Conservation (phyloP, 805 yeast species). For the Candida ulmi region DNA sequence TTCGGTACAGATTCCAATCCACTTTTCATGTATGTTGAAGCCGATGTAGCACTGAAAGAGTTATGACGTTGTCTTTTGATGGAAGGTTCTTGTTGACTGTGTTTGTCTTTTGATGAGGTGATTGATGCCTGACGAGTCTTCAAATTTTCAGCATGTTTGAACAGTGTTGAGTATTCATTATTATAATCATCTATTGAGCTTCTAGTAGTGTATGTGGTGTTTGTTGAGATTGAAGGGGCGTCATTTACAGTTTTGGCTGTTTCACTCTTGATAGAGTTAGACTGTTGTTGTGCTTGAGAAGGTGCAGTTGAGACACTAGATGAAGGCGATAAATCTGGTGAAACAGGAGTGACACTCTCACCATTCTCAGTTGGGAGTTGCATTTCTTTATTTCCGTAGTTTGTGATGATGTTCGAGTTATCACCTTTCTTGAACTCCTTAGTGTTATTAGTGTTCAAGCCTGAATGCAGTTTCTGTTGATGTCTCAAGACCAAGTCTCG, state of each 20-base stretch:
- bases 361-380: conserved; percentile 26
- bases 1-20: conserved; percentile 1
- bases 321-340: neutral
- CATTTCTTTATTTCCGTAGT: conserved; percentile 33
- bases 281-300: neutral
- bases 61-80: conserved; percentile 33
- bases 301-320: too few species aligned
- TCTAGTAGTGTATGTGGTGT: neutral
- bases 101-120: neutral
- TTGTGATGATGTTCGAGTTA: conserved; percentile 30
- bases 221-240: neutral
- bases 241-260: neutral
- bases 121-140: conserved; percentile 5
- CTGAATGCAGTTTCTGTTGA: conserved; percentile 84
- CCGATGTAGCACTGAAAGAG: conserved; percentile 38
- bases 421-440: conserved; percentile 28
- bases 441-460: conserved; percentile 37
- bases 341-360: neutral
- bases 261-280: neutral
- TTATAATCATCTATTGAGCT: conserved; percentile 12
- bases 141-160: conserved; percentile 21
- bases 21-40: conserved; percentile 27
- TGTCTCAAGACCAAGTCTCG: conserved; percentile 85
- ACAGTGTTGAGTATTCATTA: conserved; percentile 22
- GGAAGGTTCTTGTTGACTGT: conserved; percentile 4